Conservation (phyloP, 1,284 basidiomycete species). For the Ceratobasidium sp. region DNA sequence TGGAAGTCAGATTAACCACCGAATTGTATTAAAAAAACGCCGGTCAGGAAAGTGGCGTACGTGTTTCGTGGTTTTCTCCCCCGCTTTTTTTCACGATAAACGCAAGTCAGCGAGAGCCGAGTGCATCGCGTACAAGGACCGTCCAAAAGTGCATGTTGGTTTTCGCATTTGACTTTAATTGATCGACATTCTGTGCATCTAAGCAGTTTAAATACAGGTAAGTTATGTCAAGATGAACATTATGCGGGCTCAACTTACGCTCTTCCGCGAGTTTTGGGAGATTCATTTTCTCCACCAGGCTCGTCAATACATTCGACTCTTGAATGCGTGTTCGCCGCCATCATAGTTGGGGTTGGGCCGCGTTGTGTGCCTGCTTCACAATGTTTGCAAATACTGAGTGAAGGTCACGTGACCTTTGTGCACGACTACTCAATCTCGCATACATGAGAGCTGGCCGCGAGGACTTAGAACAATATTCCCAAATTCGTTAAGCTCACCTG, state of each 20-base stretch:
- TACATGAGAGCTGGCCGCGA: too few relatives aligned
- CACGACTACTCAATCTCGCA: neutral
- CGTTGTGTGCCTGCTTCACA: too few relatives aligned
- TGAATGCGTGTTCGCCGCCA: neutral
- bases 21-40: conserved; percentile 4
- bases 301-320: neutral
- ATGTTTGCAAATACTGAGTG: neutral
- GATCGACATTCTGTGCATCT: conserved; percentile 42
- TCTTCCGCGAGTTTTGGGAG: conserved; percentile 21
- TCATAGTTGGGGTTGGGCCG: neutral
- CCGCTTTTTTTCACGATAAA: conserved; percentile 42
- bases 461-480: too few relatives aligned
- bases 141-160: conserved; percentile 29
- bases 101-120: conserved; percentile 19
- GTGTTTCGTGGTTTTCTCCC: conserved; percentile 32
- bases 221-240: neutral
- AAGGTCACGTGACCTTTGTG: neutral
- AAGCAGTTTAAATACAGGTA: neutral
- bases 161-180: conserved; percentile 42
- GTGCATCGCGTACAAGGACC: conserved; percentile 27
- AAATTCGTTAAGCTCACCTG: too few relatives aligned
- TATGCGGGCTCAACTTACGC: neutral
- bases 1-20: conserved; percentile 9
- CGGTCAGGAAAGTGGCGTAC: conserved; percentile 1
- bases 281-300: neutral